These are phyloP conservation scores for Forsythia viridissima DNA, from an alignment of 257 asterid species.

Conservation along the genomic window DNA sequence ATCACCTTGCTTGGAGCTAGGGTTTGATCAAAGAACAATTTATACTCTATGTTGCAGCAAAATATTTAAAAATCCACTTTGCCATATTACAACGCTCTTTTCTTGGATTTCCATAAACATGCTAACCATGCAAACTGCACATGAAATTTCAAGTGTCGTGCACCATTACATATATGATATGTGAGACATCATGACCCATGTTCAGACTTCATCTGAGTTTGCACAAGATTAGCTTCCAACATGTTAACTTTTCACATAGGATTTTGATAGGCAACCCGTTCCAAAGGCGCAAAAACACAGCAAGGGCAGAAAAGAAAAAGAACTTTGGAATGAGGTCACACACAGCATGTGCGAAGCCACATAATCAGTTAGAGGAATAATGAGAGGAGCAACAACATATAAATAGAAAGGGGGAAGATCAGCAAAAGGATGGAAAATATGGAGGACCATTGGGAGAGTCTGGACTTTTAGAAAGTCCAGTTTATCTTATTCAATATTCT, in stretches of 20 bases:
- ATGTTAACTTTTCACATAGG: background rate
- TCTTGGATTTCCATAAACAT: background rate
- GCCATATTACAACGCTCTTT: background rate
- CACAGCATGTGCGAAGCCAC: too few species aligned
- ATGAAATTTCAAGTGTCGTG: background rate
- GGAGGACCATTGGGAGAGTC: too few species aligned
- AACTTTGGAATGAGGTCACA: too few species aligned
- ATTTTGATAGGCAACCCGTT: too few species aligned
- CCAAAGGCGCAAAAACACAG: too few species aligned
- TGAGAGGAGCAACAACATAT: too few species aligned
- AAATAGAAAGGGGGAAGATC: too few species aligned
- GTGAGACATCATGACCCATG: background rate
- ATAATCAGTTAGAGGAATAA: too few species aligned
- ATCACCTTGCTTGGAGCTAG: background rate
- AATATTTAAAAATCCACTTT: background rate
- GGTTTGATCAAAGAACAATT: background rate
- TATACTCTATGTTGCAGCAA: background rate
- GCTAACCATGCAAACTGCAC: background rate
- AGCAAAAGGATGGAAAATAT: too few species aligned
- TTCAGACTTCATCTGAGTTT: background rate
- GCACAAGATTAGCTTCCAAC: background rate
- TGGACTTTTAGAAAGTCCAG: too few species aligned
- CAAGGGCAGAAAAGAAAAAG: too few species aligned
- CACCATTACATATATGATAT: background rate
- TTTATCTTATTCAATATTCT: too few species aligned